These are phyloP conservation scores for Datura wrightii DNA, from an alignment of 257 asterid genomes.

Conservation along the genomic window DNA sequence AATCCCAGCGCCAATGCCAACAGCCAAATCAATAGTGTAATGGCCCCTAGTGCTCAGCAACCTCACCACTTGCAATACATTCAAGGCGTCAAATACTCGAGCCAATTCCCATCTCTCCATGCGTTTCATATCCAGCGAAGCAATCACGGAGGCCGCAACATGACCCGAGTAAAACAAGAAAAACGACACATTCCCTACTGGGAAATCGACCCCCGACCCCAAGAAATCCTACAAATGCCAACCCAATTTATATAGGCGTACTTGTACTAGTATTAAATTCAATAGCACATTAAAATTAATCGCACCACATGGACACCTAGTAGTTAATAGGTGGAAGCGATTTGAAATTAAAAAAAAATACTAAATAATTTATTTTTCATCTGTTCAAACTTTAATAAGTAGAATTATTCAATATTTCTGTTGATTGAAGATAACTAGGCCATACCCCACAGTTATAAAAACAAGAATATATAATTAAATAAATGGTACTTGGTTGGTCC, in stretches of 20 bases:
- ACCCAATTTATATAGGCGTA: neutral
- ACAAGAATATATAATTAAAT: too few species aligned
- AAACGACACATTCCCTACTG: constrained; percentile 93
- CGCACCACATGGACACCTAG: neutral
- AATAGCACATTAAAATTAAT: neutral
- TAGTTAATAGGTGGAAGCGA: too few species aligned
- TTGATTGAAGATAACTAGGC: too few species aligned
- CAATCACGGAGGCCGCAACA: constrained; percentile 91
- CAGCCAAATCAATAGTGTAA: constrained; percentile 89
- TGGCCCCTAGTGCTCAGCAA: constrained; percentile 88
- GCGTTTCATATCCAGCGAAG: constrained; percentile 86
- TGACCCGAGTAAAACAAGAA: constrained; percentile 91
- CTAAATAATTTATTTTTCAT: too few species aligned
- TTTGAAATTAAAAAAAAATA: too few species aligned
- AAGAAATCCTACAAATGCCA: constrained; percentile 63
- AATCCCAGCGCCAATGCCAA: constrained; percentile 85
- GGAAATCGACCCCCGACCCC: constrained; percentile 95
- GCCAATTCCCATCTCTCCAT: constrained; percentile 80
- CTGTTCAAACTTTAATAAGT: too few species aligned
- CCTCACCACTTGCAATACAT: constrained; percentile 75
- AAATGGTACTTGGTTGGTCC: too few species aligned
- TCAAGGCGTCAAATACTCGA: constrained; percentile 62
- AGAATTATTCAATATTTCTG: too few species aligned
- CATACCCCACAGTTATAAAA: too few species aligned
- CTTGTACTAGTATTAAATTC: neutral